Percentiles rank a stretch among this genome's conserved stretches.
phyloP scores from a whole-genome alignment of 2,329 filamentous ascomycete genomes.

The Microascus cirrosus region DNA sequence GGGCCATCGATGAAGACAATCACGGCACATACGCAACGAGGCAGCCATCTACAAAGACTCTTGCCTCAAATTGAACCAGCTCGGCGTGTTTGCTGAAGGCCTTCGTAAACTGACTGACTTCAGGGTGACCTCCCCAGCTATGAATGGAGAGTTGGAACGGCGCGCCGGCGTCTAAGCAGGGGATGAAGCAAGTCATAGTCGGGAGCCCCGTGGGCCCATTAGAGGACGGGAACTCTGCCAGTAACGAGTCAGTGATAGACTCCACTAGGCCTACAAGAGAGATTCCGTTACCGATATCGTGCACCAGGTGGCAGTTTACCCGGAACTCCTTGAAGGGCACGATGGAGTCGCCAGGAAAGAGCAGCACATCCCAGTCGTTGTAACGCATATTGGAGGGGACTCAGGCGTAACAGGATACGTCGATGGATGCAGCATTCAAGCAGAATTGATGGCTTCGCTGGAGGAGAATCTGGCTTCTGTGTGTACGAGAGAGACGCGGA shows the following conservation, averaged over 20 bases:
- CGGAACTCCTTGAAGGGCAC: constrained; percentile 74
- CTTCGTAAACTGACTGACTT: constrained; percentile 43
- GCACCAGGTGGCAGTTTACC: constrained; percentile 62
- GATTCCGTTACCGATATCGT: constrained; percentile 28
- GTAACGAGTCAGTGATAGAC: background rate
- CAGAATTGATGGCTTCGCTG: background rate
- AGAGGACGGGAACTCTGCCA: constrained; percentile 39
- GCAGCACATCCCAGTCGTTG: constrained; percentile 74
- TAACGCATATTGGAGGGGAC: constrained; percentile 55
- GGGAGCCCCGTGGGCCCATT: constrained; percentile 43
- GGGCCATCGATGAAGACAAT: background rate
- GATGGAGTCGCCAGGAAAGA: constrained; percentile 59
- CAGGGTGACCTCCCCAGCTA: constrained; percentile 52
- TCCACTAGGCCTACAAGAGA: background rate
- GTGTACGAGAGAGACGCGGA: background rate
- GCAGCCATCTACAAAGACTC: constrained; percentile 58
- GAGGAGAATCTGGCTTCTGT: background rate
- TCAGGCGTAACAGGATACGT: background rate
- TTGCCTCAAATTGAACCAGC: constrained; percentile 49
- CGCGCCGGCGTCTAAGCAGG: constrained; percentile 44
- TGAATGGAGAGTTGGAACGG: constrained; percentile 66
- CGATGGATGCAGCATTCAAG: background rate
- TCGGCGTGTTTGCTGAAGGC: constrained; percentile 45
- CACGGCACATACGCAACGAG: constrained; percentile 41
- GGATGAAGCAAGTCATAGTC: constrained; percentile 60